A percentile compares a stretch with the other conserved stretches of the same genome.
Conservation (phyloP, 2,329 filamentous ascomycete genomes). For the Huntiella omanensis region DNA sequence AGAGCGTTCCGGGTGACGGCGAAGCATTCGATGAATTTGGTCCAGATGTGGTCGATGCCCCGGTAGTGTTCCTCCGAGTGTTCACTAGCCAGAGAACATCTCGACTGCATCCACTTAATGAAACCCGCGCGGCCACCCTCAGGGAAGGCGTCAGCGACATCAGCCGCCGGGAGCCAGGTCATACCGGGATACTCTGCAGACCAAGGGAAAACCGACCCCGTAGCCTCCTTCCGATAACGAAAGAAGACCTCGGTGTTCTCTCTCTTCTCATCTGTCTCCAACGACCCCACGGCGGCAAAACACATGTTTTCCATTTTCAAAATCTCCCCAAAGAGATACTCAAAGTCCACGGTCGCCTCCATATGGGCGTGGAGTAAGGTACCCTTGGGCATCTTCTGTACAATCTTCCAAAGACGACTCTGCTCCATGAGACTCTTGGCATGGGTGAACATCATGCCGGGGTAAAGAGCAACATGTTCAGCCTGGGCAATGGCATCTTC, state of each 20-base stretch:
- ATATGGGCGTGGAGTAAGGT: constrained; percentile 71
- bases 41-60: constrained; percentile 69
- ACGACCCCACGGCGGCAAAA: constrained; percentile 39
- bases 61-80: constrained; percentile 68
- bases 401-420: constrained; percentile 70
- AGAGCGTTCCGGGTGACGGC: constrained; percentile 53
- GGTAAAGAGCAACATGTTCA: constrained; percentile 47
- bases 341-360: constrained; percentile 78
- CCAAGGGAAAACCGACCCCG: constrained; percentile 36
- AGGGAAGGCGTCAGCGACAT: constrained; percentile 58
- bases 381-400: constrained; percentile 77
- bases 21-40: constrained; percentile 62
- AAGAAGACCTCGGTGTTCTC: constrained; percentile 42
- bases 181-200: constrained; percentile 36
- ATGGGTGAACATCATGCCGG: constrained; percentile 84
- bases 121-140: constrained; percentile 54
- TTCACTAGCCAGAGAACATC: constrained; percentile 50
- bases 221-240: constrained; percentile 28
- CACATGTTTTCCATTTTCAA: constrained; percentile 57
- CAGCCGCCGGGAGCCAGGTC: constrained; percentile 36
- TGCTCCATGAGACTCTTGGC: constrained; percentile 73
- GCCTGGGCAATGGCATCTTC: constrained; percentile 50
- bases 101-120: constrained; percentile 53
- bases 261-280: constrained; percentile 34
- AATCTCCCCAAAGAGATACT: constrained; percentile 56